Evolutionary conservation across 1,284 basidiomycete genomes (phyloP), one percentile per base, ranked within the genome.

Genomic region (Boletus mariae): DNA sequence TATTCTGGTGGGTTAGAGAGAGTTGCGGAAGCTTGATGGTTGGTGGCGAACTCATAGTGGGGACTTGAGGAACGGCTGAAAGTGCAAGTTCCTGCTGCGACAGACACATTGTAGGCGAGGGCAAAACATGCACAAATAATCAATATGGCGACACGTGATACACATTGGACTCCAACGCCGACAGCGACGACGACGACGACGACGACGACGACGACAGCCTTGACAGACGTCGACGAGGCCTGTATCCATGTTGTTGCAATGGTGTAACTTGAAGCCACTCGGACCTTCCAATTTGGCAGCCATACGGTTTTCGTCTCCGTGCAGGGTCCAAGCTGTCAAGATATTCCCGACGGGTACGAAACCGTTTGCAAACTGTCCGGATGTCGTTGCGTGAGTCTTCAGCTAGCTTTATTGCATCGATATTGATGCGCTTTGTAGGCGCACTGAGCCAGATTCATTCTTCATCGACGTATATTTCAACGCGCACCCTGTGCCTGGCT

Each of bases 381-480:
- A 83, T 13, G 72, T 84, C 49, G 66, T 84, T 59, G 83, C 85
- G 89, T 89, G 62, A 57, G 84, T 77, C 40, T 42, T 25, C 46
- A 44, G n/a, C 34, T 20, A 2, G n/a, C 28, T 11, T 2, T 3
- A 4, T 15, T 26, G 9, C 23, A n/a, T 40, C 51, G 40, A 56
- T 44, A 29, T 55, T 64, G 40, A 61, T 47, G 52, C 25, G 8
- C 49, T 43, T 5, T 23, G 29, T 61, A 90, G 89, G 51, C 71
- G 74, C 55, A 92, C 89, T 29, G 78, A 84, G 57, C 88, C 89
- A 1, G 75, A 81, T 8, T 76, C 84, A 0, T 90, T 91, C 70
- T 83, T 82, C 61, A 73, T 89, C 15, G 80, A 90, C 53, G 71
- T 90, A 3, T 87, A 81, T 65, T 84, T 91, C 71, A 90, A 90